Evolutionary conservation across 352 stramenopile genomes (phyloP).

Genomic region (Pythium utonaiense): DNA sequence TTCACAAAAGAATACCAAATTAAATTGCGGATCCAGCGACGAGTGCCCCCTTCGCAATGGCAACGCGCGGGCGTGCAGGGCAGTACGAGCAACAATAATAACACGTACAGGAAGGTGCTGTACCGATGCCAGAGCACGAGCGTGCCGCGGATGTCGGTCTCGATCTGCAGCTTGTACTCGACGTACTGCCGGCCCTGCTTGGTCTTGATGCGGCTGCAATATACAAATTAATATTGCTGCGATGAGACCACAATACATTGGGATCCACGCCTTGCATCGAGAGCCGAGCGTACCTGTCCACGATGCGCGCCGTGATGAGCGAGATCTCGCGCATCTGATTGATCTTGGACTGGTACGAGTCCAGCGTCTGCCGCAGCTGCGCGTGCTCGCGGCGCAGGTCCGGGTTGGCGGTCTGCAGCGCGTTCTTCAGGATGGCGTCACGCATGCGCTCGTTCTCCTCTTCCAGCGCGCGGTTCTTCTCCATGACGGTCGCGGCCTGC

Average conservation of each 20-base stretch:
- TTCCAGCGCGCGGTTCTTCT: conserved; percentile 73
- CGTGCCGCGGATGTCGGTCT: conserved; percentile 83
- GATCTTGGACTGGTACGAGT: conserved; percentile 88
- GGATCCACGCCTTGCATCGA: background rate
- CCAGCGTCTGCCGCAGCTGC: conserved; percentile 78
- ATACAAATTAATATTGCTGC: background rate
- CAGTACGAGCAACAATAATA: background rate
- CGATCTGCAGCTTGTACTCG: conserved; percentile 87
- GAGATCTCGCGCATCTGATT: conserved; percentile 87
- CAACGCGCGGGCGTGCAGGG: no score
- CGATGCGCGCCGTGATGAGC: conserved; percentile 77
- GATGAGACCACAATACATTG: background rate
- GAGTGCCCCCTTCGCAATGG: no score
- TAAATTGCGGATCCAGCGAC: no score
- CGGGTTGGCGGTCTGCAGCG: conserved; percentile 70
- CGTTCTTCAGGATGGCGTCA: conserved; percentile 69
- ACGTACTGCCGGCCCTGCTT: conserved; percentile 85
- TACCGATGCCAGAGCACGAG: conserved; percentile 87
- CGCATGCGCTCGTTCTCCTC: conserved; percentile 82
- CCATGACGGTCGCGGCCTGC: conserved; percentile 44
- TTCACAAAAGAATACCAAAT: background rate
- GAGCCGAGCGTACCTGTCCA: conserved; percentile 65
- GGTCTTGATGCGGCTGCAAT: conserved; percentile 73
- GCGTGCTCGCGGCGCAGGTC: conserved; percentile 79
- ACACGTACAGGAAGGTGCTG: conserved; percentile 81